phyloP scores from a whole-genome alignment of 2,329 filamentous ascomycete genomes.

The Diaporthe sp. region DNA sequence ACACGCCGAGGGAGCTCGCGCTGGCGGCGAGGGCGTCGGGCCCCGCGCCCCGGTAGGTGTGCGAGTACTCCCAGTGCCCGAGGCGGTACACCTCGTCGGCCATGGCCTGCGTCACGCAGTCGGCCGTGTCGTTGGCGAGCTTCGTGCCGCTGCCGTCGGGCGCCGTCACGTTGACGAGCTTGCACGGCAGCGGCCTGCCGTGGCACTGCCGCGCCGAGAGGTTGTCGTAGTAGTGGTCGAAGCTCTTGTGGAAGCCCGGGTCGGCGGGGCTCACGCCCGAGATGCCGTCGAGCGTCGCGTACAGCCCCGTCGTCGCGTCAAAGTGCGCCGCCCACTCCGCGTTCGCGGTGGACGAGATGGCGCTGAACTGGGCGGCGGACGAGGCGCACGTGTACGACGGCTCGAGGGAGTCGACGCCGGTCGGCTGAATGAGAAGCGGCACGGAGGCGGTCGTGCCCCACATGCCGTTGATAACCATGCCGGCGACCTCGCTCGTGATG shows the following conservation, averaged over 20 bases:
- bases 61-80: constrained; percentile 85
- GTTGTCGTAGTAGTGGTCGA: constrained; percentile 90
- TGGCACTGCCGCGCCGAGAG: constrained; percentile 85
- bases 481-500: constrained; percentile 85
- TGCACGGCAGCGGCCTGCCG: constrained; percentile 78
- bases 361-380: constrained; percentile 58
- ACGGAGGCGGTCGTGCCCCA: constrained; percentile 60
- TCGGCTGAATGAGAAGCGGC: constrained; percentile 66
- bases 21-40: constrained; percentile 71
- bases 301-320: constrained; percentile 66
- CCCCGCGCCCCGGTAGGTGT: constrained; percentile 78
- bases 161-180: constrained; percentile 51
- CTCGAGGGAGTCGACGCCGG: constrained; percentile 78
- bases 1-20: constrained; percentile 76
- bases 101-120: constrained; percentile 72
- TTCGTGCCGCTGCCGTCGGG: constrained; percentile 49
- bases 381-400: constrained; percentile 77
- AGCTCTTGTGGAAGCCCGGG: constrained; percentile 75
- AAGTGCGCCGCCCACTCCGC: constrained; percentile 75
- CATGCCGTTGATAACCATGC: constrained; percentile 81
- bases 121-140: constrained; percentile 55
- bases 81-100: constrained; percentile 81
- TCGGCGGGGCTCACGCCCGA: constrained; percentile 73
- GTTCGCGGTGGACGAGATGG: constrained; percentile 60
- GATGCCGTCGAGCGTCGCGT: constrained; percentile 72